Evolutionary conservation across 2,329 filamentous ascomycete species (phyloP).

Genomic region (Xylaria sp.): DNA sequence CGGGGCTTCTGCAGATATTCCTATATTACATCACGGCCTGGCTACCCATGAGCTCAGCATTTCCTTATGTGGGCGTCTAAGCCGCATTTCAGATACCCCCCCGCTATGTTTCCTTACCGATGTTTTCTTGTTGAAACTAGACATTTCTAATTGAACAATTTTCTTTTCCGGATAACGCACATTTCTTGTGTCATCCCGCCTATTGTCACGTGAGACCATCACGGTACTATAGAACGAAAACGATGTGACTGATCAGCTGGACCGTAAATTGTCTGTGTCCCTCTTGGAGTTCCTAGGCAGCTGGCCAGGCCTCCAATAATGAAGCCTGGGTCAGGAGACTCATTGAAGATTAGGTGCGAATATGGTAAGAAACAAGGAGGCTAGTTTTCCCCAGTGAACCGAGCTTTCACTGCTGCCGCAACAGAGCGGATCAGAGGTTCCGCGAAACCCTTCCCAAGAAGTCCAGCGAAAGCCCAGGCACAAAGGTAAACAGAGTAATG

Average conservation of each 20-base stretch:
- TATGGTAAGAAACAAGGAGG: not conserved
- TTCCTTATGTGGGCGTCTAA: constrained; percentile 10
- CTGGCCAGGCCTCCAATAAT: too few species aligned
- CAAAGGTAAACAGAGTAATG: too few species aligned
- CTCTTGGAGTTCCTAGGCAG: not conserved
- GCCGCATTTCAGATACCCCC: constrained; percentile 33
- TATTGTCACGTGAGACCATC: not conserved
- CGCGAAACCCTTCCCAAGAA: too few species aligned
- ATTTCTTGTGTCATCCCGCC: not conserved
- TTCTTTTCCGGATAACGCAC: constrained; percentile 20
- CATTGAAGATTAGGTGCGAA: not conserved
- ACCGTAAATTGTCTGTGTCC: not conserved
- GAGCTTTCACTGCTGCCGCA: too few species aligned
- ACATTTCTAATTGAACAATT: constrained; percentile 26
- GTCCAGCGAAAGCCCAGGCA: too few species aligned
- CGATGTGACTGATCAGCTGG: not conserved
- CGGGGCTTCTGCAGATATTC: not conserved
- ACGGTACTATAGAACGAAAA: not conserved
- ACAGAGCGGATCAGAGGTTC: too few species aligned
- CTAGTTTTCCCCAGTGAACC: too few species aligned
- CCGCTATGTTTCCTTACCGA: constrained; percentile 2
- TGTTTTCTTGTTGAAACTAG: constrained; percentile 12
- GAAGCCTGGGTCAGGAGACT: not conserved
- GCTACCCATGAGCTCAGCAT: constrained; percentile 6
- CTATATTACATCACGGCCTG: constrained; percentile 1